phyloP scores from a whole-genome alignment of 768 basidiomycete genomes.

The Clitopilus hobsonii region DNA sequence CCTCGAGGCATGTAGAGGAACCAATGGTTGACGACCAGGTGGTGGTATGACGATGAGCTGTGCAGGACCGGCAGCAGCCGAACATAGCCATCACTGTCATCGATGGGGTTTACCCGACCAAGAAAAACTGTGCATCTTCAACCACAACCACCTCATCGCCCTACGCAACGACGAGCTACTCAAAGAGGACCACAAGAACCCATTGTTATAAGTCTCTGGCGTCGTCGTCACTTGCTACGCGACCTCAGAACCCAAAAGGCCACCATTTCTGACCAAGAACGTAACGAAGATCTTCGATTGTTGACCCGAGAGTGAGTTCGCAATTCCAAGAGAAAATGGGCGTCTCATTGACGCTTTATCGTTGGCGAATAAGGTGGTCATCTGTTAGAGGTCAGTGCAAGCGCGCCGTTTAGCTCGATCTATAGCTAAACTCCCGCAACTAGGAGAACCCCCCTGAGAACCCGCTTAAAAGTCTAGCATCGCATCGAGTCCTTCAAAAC shows the following conservation, averaged over 20 bases:
- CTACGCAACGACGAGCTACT: not conserved
- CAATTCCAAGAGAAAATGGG: slow-evolving; percentile 10
- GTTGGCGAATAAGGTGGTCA: slow-evolving; percentile 57
- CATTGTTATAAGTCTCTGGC: not conserved
- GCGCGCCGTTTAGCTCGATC: not conserved
- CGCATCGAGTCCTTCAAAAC: slow-evolving; percentile 3
- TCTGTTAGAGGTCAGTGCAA: slow-evolving; percentile 62
- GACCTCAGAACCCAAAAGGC: slow-evolving; percentile 34
- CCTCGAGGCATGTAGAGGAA: not conserved
- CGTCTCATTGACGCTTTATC: slow-evolving; percentile 12
- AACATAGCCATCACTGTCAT: not conserved
- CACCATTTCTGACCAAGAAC: slow-evolving; percentile 75
- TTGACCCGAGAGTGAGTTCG: slow-evolving; percentile 68
- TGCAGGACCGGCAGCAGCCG: not conserved
- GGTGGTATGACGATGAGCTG: not conserved
- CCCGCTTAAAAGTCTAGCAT: slow-evolving; percentile 11
- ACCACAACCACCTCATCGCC: not conserved
- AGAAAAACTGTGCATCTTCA: not conserved
- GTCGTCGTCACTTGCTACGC: slow-evolving; percentile 19
- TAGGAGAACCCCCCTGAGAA: slow-evolving; percentile 82
- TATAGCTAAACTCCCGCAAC: not conserved
- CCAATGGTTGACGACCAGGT: not conserved
- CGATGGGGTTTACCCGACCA: slow-evolving; percentile 1
- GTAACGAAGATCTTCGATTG: slow-evolving; percentile 78
- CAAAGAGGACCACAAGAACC: not conserved